Evolutionary conservation across 2,329 filamentous ascomycete species (phyloP).

Genomic region (Ophiostoma ulmi): DNA sequence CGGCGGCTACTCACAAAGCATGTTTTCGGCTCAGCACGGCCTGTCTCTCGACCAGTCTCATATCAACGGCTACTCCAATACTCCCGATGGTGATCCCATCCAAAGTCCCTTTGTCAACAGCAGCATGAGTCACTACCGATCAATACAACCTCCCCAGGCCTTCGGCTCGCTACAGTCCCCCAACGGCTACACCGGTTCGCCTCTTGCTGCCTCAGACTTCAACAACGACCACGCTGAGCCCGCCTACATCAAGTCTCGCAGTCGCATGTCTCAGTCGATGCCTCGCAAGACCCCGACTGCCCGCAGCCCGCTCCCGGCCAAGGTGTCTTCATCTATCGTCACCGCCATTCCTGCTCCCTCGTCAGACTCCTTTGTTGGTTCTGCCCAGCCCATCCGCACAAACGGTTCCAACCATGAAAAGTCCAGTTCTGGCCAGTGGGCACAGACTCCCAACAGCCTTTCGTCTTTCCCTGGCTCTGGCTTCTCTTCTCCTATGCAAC

Average conservation of each 20-base stretch:
- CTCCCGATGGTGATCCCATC: constrained; percentile 85
- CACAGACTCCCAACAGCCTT: constrained; percentile 76
- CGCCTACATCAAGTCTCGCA: constrained; percentile 52
- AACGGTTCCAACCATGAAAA: constrained; percentile 66
- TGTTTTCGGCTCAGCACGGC: constrained; percentile 53
- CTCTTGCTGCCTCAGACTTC: constrained; percentile 46
- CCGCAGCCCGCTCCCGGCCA: constrained; percentile 77
- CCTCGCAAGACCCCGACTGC: constrained; percentile 69
- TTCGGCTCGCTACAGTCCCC: constrained; percentile 54
- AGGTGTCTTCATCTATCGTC: constrained; percentile 62
- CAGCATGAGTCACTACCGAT: constrained; percentile 71
- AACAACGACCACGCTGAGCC: constrained; percentile 42
- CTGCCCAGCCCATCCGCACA: constrained; percentile 69
- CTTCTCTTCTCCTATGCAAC: constrained; percentile 74
- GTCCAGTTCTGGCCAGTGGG: constrained; percentile 82
- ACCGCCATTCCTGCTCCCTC: constrained; percentile 63
- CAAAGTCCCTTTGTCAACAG: constrained; percentile 81
- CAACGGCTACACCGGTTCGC: constrained; percentile 45
- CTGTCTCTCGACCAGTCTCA: constrained; percentile 62
- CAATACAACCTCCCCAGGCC: constrained; percentile 56
- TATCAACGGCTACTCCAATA: constrained; percentile 80
- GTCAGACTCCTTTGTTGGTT: constrained; percentile 62
- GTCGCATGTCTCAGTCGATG: constrained; percentile 57
- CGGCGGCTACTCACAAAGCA: constrained; percentile 46
- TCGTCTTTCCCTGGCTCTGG: constrained; percentile 85